Base-by-base conservation (phyloP, 1,139 yeast species). In the Saccharomyces hybrid region DNA sequence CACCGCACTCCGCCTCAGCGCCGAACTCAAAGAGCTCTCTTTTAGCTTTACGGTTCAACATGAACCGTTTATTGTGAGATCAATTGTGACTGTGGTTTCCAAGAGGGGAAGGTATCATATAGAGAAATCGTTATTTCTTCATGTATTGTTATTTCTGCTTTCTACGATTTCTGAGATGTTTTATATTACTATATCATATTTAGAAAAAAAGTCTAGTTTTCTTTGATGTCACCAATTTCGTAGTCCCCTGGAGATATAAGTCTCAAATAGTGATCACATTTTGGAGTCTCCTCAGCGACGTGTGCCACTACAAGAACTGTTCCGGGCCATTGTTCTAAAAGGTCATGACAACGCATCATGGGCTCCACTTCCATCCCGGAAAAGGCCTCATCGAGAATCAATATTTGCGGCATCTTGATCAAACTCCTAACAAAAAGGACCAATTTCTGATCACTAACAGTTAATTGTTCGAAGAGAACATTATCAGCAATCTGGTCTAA, bases 331-430 rank as follows among this genome's bases (percentile, higher is more conserved):
- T 76, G 70, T 48, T 81, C 78, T 14, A 90, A 74, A n/a, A 85
- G 66, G 14, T 75, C 73, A 64, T 88, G 90, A 60, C 97, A 90
- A 57, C 75, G 75, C 26, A 75, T 74, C 69, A 90, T 78, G 46
- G 84, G 76, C 31, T 73, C 79, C 56, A 82, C 85, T 51, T 86
- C 89, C 95, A 91, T 88, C 31, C 93, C 95, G 14, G 96, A 87
- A 59, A 93, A 83, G 0, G 98, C 96, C 72, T 93, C 99, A 68
- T 93, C 99, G 2, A 93, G 74, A 53, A 93, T 86, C 51, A 93
- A 73, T 2, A 93, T 72, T 51, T 80, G 79, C 0, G 99, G 99
- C 58, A 80, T 75, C 68, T 87, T 88, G 52, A 88, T 77, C 14
- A 90, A 66, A 1, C 96, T 86, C 55, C 98, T 75, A 42, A 90